phyloP scores from a whole-genome alignment of 768 basidiomycete species.

The Leccinellum rugosiceps region DNA sequence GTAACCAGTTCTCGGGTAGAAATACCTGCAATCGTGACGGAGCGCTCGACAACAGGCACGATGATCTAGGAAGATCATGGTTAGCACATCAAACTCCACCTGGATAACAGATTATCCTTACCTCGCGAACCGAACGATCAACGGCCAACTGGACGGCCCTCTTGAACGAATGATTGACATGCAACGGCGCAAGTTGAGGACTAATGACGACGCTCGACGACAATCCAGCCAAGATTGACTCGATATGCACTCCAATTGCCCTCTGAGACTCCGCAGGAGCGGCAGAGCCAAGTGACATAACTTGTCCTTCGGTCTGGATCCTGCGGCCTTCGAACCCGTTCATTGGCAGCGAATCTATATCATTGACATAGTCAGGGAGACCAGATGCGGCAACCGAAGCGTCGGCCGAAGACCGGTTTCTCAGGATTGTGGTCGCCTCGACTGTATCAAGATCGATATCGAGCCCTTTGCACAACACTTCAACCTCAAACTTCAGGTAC shows the following conservation, averaged over 20 bases:
- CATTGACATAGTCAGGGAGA: slow-evolving; percentile 75
- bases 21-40: slow-evolving; percentile 97
- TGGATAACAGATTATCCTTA: slow-evolving; percentile 29
- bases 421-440: slow-evolving; percentile 79
- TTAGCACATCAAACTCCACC: background rate
- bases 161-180: slow-evolving; percentile 81
- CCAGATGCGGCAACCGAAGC: slow-evolving; percentile 47
- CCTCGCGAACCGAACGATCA: slow-evolving; percentile 93
- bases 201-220: slow-evolving; percentile 74
- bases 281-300: slow-evolving; percentile 57
- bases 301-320: slow-evolving; percentile 52
- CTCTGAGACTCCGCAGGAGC: slow-evolving; percentile 64
- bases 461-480: slow-evolving; percentile 90
- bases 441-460: slow-evolving; percentile 83
- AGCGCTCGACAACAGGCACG: slow-evolving; percentile 94
- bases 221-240: slow-evolving; percentile 70
- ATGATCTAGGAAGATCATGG: slow-evolving; percentile 61
- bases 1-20: slow-evolving; percentile 93
- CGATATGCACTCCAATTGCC: slow-evolving; percentile 72
- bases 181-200: slow-evolving; percentile 69
- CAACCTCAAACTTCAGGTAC: slow-evolving; percentile 98
- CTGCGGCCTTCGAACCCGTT: slow-evolving; percentile 60
- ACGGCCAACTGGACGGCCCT: slow-evolving; percentile 87
- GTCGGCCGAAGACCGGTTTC: slow-evolving; percentile 68
- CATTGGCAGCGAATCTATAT: slow-evolving; percentile 78